Evolutionary conservation across 2,329 filamentous ascomycete genomes (phyloP).

Genomic region (Venturiaceae sp.): DNA sequence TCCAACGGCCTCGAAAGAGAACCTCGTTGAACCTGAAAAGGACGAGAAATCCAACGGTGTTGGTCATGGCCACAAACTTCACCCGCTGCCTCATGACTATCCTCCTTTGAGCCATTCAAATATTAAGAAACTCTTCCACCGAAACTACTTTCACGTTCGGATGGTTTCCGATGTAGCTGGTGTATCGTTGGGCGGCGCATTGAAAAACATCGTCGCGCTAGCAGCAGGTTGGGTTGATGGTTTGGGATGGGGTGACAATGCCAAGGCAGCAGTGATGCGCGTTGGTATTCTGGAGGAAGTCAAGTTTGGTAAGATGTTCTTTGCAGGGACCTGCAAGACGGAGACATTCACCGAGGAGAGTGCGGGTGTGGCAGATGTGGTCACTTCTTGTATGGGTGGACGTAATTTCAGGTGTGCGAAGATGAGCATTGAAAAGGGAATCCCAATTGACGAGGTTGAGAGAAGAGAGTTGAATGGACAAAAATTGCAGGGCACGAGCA

Average conservation of each 20-base stretch:
- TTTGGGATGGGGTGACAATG: slow-evolving; percentile 95
- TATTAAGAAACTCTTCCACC: slow-evolving; percentile 81
- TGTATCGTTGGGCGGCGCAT: slow-evolving; percentile 83
- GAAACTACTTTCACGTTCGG: slow-evolving; percentile 94
- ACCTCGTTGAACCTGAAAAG: slow-evolving; percentile 40
- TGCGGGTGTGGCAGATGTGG: slow-evolving; percentile 88
- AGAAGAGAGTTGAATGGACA: slow-evolving; percentile 86
- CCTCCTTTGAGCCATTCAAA: slow-evolving; percentile 77
- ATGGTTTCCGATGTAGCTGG: slow-evolving; percentile 94
- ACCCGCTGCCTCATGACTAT: slow-evolving; percentile 69
- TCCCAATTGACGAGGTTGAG: slow-evolving; percentile 81
- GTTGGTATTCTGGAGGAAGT: slow-evolving; percentile 95
- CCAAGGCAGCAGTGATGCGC: slow-evolving; percentile 97
- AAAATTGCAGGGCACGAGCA: slow-evolving; percentile 90
- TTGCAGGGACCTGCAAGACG: slow-evolving; percentile 58
- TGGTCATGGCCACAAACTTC: slow-evolving; percentile 40
- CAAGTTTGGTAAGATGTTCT: slow-evolving; percentile 89
- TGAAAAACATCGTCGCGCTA: slow-evolving; percentile 95
- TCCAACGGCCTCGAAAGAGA: slow-evolving; percentile 38
- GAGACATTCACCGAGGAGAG: slow-evolving; percentile 96
- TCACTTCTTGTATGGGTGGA: slow-evolving; percentile 86
- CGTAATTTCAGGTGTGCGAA: slow-evolving; percentile 92
- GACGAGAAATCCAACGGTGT: slow-evolving; percentile 49
- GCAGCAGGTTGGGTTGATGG: slow-evolving; percentile 94
- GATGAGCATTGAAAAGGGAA: slow-evolving; percentile 69